Conservation (phyloP, 2,329 filamentous ascomycete genomes). For the Helotiales sp. region DNA sequence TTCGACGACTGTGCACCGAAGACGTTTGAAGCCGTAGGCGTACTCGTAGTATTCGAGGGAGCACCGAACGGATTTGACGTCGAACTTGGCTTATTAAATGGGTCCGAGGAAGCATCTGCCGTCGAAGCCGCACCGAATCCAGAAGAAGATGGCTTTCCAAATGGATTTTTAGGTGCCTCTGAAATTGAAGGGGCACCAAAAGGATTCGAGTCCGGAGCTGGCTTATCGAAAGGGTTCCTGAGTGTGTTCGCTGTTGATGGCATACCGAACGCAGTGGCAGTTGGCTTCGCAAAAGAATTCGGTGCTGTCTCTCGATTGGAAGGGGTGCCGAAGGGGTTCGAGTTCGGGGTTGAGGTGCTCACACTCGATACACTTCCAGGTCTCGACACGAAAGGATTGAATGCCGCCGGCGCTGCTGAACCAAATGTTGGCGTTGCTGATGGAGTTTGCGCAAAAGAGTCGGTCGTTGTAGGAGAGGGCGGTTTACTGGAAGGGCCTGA, state of each 20-base stretch:
- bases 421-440: conserved; percentile 24
- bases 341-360: not conserved
- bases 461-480: conserved; percentile 19
- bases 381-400: conserved; percentile 10
- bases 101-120: not conserved
- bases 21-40: not conserved
- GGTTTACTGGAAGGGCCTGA: conserved; percentile 17
- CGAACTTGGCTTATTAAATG: not conserved
- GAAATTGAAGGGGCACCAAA: conserved; percentile 24
- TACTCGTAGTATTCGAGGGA: conserved; percentile 23
- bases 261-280: conserved; percentile 7
- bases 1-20: conserved; percentile 9
- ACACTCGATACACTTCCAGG: not conserved
- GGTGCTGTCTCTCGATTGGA: conserved; percentile 19
- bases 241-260: not conserved
- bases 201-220: conserved; percentile 13
- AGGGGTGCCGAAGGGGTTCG: conserved; percentile 25
- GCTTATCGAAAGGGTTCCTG: conserved; percentile 9
- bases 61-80: not conserved
- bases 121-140: conserved; percentile 9
- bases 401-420: conserved; percentile 8
- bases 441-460: conserved; percentile 27
- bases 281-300: conserved; percentile 12
- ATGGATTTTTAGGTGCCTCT: not conserved
- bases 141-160: conserved; percentile 8